Evolutionary conservation across 2,329 filamentous ascomycete species (phyloP), one percentile per base, ranked within the genome.

Genomic region (Ceratocystis huliohia): DNA sequence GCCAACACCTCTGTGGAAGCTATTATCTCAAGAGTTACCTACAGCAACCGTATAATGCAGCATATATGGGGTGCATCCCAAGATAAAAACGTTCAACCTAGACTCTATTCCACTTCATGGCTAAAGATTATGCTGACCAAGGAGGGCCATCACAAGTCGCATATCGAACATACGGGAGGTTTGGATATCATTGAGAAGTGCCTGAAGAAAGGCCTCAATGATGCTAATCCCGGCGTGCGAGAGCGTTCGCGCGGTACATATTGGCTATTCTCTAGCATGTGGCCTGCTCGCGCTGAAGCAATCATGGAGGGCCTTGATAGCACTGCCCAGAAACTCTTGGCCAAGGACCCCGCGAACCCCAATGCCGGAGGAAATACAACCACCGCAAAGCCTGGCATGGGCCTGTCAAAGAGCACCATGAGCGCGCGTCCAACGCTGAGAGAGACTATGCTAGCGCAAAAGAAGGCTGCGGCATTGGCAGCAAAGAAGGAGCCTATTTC

Each of bases 31-130:
- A 86, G 88, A 71, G 88, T 88, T 37, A 87, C 91, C 0, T 97
- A 93, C 76, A 92, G 82, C 69, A 79, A 81, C 68, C 87, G 91
- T 33, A 81, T 96, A 69, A 82, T 96, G 80, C 89, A 96, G 74
- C 93, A 97, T 72, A 80, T 97, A 61, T 89, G 86, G 79, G 78
- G 79, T 65, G 92, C 93, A 28, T 88, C 84, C 69, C 88, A 95
- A 74, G 93, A 99, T 78, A 97, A 96, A 78, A 97, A 96, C 73
- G 87, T 92, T 1, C 88, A 94, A 72, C 88, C 92, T 17, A 85
- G 94, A 69, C 84, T 84, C 1, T 96, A 87, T 74, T 88, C 87
- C 1, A 81, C 88, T 1, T 86, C 83, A 6, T 99, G 94, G 94
- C 77, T 97, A 37, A 89, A 87, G 75, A 95, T 88, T 0, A 75